phyloP scores from a whole-genome alignment of 352 stramenopile species.

The Salisapilia sapeloensis region DNA sequence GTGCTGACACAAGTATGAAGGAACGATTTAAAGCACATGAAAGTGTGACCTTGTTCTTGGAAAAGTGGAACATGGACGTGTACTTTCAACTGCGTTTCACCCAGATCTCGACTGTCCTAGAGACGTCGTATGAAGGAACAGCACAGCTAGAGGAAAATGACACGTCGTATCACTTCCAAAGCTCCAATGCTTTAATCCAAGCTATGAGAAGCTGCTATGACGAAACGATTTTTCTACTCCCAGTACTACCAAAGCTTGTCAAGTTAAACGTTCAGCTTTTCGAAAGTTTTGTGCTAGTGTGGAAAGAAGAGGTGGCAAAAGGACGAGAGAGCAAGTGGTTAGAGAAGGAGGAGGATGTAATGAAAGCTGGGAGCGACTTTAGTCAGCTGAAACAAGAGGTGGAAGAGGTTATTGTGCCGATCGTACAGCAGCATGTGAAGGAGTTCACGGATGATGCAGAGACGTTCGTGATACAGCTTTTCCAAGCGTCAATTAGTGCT shows the following conservation, averaged over 20 bases:
- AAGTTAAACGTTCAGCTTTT: conserved; percentile 59
- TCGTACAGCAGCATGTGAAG: conserved; percentile 14
- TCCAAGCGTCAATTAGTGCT: conserved; percentile 13
- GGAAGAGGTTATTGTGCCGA: conserved; percentile 15
- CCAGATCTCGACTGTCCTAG: conserved; percentile 26
- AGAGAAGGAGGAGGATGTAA: conserved; percentile 36
- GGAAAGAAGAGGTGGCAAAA: conserved; percentile 28
- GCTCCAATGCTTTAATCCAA: conserved; percentile 25
- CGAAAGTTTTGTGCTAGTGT: conserved; percentile 34
- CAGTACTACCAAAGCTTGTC: conserved; percentile 38
- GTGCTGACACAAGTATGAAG: conserved; percentile 31
- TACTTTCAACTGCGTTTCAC: conserved; percentile 70
- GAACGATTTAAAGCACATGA: conserved; percentile 50
- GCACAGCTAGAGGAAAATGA: conserved; percentile 6
- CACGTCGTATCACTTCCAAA: conserved; percentile 23
- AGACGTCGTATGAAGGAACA: conserved; percentile 26
- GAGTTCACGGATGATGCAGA: conserved; percentile 21
- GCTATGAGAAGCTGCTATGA: conserved; percentile 40
- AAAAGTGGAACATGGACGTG: conserved; percentile 80
- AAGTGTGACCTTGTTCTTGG: conserved; percentile 61
- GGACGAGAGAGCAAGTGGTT: conserved; percentile 25
- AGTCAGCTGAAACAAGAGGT: conserved; percentile 40
- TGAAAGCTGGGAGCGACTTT: conserved; percentile 59
- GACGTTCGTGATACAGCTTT: conserved; percentile 28
- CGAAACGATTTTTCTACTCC: conserved; percentile 27